Evolutionary conservation across 2,329 filamentous ascomycete genomes (phyloP).

Genomic region (Fusarium floridanum): DNA sequence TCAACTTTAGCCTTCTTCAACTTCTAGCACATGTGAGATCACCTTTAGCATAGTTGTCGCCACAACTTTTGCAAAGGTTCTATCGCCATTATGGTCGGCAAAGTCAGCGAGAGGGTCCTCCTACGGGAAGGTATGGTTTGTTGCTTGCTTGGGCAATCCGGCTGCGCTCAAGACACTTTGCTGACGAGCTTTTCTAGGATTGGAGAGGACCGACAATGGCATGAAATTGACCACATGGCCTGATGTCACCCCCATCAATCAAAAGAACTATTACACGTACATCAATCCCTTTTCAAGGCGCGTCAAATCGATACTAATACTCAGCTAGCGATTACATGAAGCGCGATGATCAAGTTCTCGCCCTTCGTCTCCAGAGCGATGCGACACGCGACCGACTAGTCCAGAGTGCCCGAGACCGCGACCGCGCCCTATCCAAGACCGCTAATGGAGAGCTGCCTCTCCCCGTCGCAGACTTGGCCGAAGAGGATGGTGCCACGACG

Average conservation of each 20-base stretch:
- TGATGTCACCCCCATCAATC: slow-evolving; percentile 92
- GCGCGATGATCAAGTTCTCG: slow-evolving; percentile 94
- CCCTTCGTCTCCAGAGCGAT: slow-evolving; percentile 88
- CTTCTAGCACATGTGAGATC: slow-evolving; percentile 42
- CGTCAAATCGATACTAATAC: slow-evolving; percentile 29
- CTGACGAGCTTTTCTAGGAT: slow-evolving; percentile 67
- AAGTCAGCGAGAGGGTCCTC: slow-evolving; percentile 75
- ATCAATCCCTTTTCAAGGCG: not conserved
- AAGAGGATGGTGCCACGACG: slow-evolving; percentile 68
- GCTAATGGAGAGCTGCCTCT: slow-evolving; percentile 75
- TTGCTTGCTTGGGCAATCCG: slow-evolving; percentile 19
- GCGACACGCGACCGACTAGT: slow-evolving; percentile 86
- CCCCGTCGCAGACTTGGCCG: slow-evolving; percentile 69
- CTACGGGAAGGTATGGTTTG: slow-evolving; percentile 66
- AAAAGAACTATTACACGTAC: slow-evolving; percentile 99
- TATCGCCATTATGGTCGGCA: slow-evolving; percentile 67
- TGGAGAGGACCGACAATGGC: slow-evolving; percentile 97
- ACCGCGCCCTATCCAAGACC: slow-evolving; percentile 83
- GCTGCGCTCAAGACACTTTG: slow-evolving; percentile 30
- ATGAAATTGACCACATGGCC: slow-evolving; percentile 97
- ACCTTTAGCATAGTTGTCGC: slow-evolving; percentile 17
- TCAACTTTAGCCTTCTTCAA: slow-evolving; percentile 24
- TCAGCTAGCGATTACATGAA: slow-evolving; percentile 90
- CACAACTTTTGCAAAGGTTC: slow-evolving; percentile 31
- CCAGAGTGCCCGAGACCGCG: slow-evolving; percentile 87